Base-by-base conservation (phyloP, 176 grass and related monocot species). In the Secale cereale region DNA sequence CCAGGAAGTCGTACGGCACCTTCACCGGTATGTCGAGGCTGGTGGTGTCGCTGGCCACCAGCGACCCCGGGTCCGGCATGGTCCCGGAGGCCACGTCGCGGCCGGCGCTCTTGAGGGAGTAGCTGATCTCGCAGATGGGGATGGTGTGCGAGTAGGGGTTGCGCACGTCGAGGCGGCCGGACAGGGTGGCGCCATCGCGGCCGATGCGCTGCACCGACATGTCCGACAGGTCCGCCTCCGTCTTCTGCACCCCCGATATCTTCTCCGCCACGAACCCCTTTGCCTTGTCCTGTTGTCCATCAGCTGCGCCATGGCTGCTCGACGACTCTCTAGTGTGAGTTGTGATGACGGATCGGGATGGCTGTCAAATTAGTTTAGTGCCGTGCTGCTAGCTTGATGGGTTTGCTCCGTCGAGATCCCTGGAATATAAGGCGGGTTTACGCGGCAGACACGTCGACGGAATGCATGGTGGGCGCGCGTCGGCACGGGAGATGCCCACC, bases 121-220 rank as follows among this genome's bases (percentile, higher is more conserved):
- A 95, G 48, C 88, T 91, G 59, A 95, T 31, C 88, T 95, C 88
- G 91, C 93, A 86, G 62, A 95, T 83, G 6, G 91, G 93, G 57
- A 95, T 87, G 12, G 77, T 61, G 83, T 95, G 93, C 59, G 70
- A 79, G 82, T 95, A 93, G 6, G 91, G 94, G 88, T 95, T 93
- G 83, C 76, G 59, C 63, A 95, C 65, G 35, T 91, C 84, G 0
- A 93, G 36, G 14, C 61, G 78, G 8, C 91, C 77, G n/a, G 59
- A 27, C 14, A 95, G 89, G 15, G 59, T 90, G 27, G 83, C 91
- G n/a, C 80, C 87, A 71, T 87, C 93, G 36, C 80, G 80, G 14
- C 83, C 89, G 3, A 92, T 59, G 64, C 83, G 30, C 2, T 86
- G 70, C 60, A 95, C 63, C 30, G 91, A 77, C 65, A 95, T 25